phyloP scores from a whole-genome alignment of 2,329 filamentous ascomycete genomes.

The Aspergillus felis region DNA sequence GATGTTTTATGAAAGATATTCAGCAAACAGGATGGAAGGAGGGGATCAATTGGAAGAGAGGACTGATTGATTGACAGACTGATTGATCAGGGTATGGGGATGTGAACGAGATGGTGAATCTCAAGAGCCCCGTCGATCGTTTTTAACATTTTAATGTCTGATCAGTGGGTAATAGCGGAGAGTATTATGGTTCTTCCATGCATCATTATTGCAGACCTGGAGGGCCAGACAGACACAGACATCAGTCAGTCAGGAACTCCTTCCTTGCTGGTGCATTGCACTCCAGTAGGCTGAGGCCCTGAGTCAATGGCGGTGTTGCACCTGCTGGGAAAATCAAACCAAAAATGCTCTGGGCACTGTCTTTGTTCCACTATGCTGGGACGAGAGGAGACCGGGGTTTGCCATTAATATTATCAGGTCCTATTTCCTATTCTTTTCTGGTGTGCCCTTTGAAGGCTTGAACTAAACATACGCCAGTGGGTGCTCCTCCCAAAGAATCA shows the following conservation, averaged over 20 bases:
- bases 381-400: slow-evolving; percentile 14
- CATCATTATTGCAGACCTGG: not conserved
- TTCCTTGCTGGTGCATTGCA: slow-evolving; percentile 5
- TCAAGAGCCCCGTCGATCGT: not conserved
- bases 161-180: slow-evolving; percentile 5
- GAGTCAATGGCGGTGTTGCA: slow-evolving; percentile 6
- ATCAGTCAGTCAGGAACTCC: not conserved
- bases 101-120: not conserved
- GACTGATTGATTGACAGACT: not conserved
- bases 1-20: not conserved
- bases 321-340: not conserved
- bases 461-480: not conserved
- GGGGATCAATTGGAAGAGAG: not conserved
- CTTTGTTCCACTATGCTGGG: slow-evolving; percentile 19
- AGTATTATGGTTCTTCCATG: slow-evolving; percentile 1
- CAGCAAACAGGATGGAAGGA: slow-evolving; percentile 15
- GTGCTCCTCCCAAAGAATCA: not conserved
- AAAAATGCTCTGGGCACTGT: slow-evolving; percentile 7
- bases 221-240: slow-evolving; percentile 1
- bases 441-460: not conserved
- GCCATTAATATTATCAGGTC: slow-evolving; percentile 12
- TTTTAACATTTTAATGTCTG: not conserved
- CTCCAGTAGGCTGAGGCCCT: slow-evolving; percentile 21
- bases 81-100: not conserved
- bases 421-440: slow-evolving; percentile 6